Base-by-base conservation (phyloP, 2,329 filamentous ascomycete genomes). In the Parasarocladium wereldwijsianum region DNA sequence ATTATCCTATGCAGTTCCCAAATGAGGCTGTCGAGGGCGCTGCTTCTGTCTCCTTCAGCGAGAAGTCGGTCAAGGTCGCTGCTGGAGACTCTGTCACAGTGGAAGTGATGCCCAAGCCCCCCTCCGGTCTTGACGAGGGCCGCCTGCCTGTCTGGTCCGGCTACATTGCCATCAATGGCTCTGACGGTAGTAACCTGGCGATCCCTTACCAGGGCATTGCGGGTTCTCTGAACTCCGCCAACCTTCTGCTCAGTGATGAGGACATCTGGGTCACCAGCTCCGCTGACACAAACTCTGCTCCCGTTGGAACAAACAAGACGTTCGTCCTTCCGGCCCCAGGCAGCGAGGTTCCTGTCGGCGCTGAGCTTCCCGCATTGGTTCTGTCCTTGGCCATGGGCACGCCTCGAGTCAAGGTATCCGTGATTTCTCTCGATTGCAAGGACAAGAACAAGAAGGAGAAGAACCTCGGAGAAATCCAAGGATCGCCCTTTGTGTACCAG, bases 21-120 rank as follows among this genome's bases (percentile, higher is more conserved):
- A 63, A 60, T 17, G 51, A 62, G 7, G 44, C 60, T 5, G 43
- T 52, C 1, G 39, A 45, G n/a, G 45, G 50, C 16, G 52, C 53
- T 24, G 65, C 64, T 8, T 51, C 49, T 2, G 38, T 70, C 17
- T 41, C 43, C 24, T 56, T 69, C 31, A 55, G 48, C 39, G 42
- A 51, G 29, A 44, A 52, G 38, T 50, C 54, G 14, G 48, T 72
- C 29, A 62, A 56, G 1, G 41, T 70, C 8, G 41, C 43, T 2
- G 50, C 54, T 3, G 54, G 53, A 6, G 42, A 61, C 34, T 53
- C 54, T n/a, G 54, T 58, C 35, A 55, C 55, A 0, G 44, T 70
- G 31, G 47, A 54, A n/a, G 61, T 70, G 9, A 50, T 50, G 0
- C 54, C 59, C 3, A 57, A 51, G 18, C 28, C 34, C 16, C 34